Base-by-base conservation (phyloP, 1,139 yeast genomes). In the Citeromyces hawaiiensis region DNA sequence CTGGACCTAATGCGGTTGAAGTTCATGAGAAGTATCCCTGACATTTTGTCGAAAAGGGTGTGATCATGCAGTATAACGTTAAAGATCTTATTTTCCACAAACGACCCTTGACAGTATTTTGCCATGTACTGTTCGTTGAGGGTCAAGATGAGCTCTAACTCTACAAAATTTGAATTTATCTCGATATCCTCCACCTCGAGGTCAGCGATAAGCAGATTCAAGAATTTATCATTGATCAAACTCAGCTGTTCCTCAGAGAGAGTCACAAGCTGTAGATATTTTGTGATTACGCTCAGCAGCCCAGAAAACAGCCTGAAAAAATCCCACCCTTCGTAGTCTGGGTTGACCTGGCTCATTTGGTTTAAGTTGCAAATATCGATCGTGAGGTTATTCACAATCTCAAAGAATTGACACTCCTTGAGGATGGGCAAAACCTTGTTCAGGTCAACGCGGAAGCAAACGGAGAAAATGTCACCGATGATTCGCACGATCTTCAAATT, bases 81-180 rank as follows among this genome's bases (percentile, higher is more conserved):
- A 39, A 64, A 55, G 4, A 63, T 56, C 31, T 44, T 46, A 48
- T 66, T 66, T 5, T 44, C 45, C 6, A 37, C 36, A 21, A 23
- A 40, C 25, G 50, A 46, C 8, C 45, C 47, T 23, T 39, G 40
- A 18, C 51, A 42, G 17, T 54, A 51, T 14, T 51, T 48, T 40
- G 85, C 80, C 72, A 87, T 72, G 54, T 75, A 87, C 54, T 87
- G 96, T 54, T 87, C 96, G 54, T 86, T 86, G 16, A 87, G 63
- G 2, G 85, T 74, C 37, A 87, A 61, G 8, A 86, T 57, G n/a
- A 83, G 62, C 51, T 80, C 80, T 61, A 86, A 80, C 48, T 79
- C 77, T 35, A 83, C 75, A 47, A 76, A 76, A 40, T 85, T 83
- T 43, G 72, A 68, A 37, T 79, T 70, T 46, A 76, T 79, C 43